Evolutionary conservation across 495 filamentous ascomycete genomes (phyloP).

Genomic region (Jackrogersella multiformis): DNA sequence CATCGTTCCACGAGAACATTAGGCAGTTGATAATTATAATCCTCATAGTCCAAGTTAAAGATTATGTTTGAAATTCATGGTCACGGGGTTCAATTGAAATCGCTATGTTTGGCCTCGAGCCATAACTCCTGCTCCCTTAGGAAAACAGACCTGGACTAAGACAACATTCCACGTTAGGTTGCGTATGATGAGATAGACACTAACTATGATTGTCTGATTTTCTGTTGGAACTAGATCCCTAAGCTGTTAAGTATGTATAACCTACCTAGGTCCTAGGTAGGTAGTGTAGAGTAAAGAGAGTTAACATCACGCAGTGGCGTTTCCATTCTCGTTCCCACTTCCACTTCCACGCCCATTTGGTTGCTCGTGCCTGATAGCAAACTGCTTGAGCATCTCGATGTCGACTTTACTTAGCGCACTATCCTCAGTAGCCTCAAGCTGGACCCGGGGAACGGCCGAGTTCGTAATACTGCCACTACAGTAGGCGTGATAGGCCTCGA

Average conservation of each 20-base stretch:
- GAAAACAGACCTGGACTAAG: background rate
- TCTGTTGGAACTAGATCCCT: background rate
- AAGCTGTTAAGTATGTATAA: background rate
- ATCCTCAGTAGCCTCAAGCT: slow-evolving; percentile 59
- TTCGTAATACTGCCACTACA: slow-evolving; percentile 43
- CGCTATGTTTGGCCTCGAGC: background rate
- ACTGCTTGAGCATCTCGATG: slow-evolving; percentile 56
- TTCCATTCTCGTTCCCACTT: slow-evolving; percentile 1
- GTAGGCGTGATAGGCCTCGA: slow-evolving; percentile 58
- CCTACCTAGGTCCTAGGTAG: background rate
- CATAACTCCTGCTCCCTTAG: background rate
- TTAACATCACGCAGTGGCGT: background rate
- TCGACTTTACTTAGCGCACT: slow-evolving; percentile 56
- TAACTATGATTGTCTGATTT: background rate
- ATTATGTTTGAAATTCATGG: background rate
- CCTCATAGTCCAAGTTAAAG: too few species aligned
- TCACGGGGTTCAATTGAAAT: background rate
- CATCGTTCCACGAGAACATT: too few species aligned
- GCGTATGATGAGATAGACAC: background rate
- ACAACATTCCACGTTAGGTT: background rate
- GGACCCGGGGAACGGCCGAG: slow-evolving; percentile 51
- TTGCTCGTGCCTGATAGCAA: slow-evolving; percentile 50
- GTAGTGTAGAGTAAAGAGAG: too few species aligned
- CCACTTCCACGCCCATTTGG: slow-evolving; percentile 12
- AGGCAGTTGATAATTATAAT: too few species aligned